Evolutionary conservation across 139 green algal species (phyloP).

Genomic region (Chlorella sp.): DNA sequence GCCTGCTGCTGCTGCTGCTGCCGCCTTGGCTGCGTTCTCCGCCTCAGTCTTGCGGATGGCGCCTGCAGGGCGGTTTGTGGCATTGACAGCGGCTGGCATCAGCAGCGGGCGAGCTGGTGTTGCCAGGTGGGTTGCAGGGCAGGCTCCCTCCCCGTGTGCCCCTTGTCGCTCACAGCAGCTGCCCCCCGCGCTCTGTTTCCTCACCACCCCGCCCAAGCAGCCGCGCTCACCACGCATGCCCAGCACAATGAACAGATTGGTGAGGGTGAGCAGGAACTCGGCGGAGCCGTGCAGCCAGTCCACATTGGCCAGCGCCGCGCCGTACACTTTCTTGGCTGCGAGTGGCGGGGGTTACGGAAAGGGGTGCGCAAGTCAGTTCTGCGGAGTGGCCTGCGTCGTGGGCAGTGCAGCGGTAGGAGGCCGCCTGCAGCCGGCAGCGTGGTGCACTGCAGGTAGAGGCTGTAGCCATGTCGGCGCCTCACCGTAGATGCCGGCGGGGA

Average conservation of each 20-base stretch:
- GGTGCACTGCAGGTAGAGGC: not conserved
- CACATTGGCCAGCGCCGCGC: constrained; percentile 91
- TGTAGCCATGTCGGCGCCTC: not conserved
- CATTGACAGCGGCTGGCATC: too few relatives aligned
- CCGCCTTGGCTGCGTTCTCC: not conserved
- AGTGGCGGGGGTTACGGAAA: too few relatives aligned
- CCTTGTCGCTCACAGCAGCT: too few relatives aligned
- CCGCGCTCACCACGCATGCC: constrained; percentile 43
- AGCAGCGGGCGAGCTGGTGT: too few relatives aligned
- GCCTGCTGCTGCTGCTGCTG: not conserved
- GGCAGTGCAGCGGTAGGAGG: too few relatives aligned
- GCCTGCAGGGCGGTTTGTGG: not conserved
- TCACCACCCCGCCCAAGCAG: too few relatives aligned
- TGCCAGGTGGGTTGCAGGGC: too few relatives aligned
- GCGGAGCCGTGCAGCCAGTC: constrained; percentile 97
- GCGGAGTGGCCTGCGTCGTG: too few relatives aligned
- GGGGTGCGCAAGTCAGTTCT: too few relatives aligned
- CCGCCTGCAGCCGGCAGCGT: too few relatives aligned
- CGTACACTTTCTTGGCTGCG: constrained; percentile 89
- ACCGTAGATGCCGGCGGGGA: constrained; percentile 94
- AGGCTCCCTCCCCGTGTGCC: too few relatives aligned
- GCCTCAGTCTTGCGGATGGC: constrained; percentile 56
- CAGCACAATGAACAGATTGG: constrained; percentile 94
- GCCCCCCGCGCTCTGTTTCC: too few relatives aligned
- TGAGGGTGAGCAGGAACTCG: constrained; percentile 95